phyloP scores from a whole-genome alignment of 805 yeast species.

The Pichia cabralensis region DNA sequence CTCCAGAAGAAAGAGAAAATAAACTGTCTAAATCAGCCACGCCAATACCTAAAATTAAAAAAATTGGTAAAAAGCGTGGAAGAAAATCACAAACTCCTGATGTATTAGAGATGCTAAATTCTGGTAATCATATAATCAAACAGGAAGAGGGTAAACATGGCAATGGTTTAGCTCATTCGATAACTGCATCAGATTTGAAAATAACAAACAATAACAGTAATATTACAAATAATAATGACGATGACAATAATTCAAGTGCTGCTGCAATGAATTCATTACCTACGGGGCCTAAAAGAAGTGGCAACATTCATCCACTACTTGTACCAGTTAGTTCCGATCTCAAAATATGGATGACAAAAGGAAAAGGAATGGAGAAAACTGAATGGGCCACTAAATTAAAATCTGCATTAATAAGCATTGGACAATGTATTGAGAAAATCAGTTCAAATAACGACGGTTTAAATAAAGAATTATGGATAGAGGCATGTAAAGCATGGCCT shows the following conservation, averaged over 20 bases:
- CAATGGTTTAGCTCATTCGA: too few species aligned
- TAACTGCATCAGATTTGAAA: too few species aligned
- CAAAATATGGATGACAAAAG: constrained; percentile 23
- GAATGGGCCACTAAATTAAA: constrained; percentile 24
- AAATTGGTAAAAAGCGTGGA: constrained; percentile 14
- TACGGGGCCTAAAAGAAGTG: constrained; percentile 7
- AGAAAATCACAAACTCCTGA: constrained; percentile 19
- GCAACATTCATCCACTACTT: constrained; percentile 16
- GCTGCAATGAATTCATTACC: constrained; percentile 7
- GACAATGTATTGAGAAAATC: constrained; percentile 22
- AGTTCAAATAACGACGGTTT: constrained; percentile 13
- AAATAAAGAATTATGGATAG: constrained; percentile 22
- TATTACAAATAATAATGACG: neutral
- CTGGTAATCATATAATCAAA: too few species aligned
- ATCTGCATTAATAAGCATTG: constrained; percentile 21
- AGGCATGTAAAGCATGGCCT: constrained; percentile 27
- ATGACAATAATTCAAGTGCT: neutral
- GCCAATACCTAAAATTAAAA: constrained; percentile 12
- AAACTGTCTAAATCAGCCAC: constrained; percentile 1
- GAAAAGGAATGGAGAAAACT: constrained; percentile 24
- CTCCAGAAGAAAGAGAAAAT: neutral
- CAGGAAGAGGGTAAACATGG: too few species aligned
- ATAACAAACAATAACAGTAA: neutral
- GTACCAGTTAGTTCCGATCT: constrained; percentile 22
- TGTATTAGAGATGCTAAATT: too few species aligned